Conservation (phyloP, 441 rosid species). For the Adansonia gregorii region DNA sequence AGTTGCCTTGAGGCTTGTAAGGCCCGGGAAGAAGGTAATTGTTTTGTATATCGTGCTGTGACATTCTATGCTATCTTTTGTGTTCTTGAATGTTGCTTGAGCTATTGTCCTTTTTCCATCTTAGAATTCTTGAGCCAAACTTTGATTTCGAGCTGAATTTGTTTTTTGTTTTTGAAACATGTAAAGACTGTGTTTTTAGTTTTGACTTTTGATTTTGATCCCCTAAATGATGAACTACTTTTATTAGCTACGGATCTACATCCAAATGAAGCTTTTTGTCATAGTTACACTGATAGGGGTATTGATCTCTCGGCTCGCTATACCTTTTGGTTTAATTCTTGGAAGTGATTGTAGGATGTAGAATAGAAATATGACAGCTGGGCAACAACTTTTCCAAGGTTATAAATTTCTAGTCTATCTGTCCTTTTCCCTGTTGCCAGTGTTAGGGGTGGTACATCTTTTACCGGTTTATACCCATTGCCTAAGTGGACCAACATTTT, state of each 20-base stretch:
- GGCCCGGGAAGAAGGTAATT: conserved; percentile 92
- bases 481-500: conserved; percentile 29
- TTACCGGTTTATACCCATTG: conserved; percentile 20
- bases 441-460: conserved; percentile 33
- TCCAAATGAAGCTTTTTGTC: conserved; percentile 64
- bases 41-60: neutral
- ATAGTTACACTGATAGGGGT: conserved; percentile 72
- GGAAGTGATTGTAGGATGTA: neutral
- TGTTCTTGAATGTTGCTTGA: conserved; percentile 8
- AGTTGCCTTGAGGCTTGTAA: conserved; percentile 97
- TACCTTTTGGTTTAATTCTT: neutral
- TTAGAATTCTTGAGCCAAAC: neutral
- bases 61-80: neutral
- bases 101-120: neutral
- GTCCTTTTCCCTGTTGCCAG: conserved; percentile 44
- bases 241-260: conserved; percentile 48
- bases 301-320: neutral
- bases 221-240: conserved; percentile 53
- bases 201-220: neutral
- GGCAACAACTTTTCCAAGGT: conserved; percentile 55
- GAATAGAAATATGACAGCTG: neutral
- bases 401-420: too few species aligned
- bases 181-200: conserved; percentile 1
- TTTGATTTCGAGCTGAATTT: neutral
- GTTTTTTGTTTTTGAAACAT: neutral